Percentiles rank a stretch among this genome's conserved stretches.
Evolutionary conservation across 441 rosid species (phyloP).

Genomic region (Bocquillonia castaneifolia): DNA sequence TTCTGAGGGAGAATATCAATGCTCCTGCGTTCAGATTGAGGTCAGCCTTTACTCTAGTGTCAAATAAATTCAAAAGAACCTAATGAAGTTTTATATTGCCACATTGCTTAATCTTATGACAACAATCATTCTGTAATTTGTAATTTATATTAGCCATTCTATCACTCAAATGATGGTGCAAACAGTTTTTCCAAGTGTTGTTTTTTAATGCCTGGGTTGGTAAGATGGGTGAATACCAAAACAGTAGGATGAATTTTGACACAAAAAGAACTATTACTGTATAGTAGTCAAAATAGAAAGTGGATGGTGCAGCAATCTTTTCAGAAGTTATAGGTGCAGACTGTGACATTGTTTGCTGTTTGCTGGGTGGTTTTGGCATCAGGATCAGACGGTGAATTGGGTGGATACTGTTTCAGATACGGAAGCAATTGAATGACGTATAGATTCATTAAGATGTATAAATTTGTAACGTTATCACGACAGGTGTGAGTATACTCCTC

Average conservation of each 20-base stretch:
- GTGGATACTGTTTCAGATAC: constrained; percentile 5
- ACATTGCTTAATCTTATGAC: neutral
- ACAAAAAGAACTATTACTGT: neutral
- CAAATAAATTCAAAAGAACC: neutral
- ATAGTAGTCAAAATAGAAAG: neutral
- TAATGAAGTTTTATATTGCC: neutral
- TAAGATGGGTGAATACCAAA: neutral
- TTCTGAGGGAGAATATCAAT: neutral
- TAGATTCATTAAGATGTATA: neutral
- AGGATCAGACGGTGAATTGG: constrained; percentile 9
- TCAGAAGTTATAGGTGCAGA: neutral
- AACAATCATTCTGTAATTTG: neutral
- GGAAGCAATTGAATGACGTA: neutral
- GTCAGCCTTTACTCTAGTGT: neutral
- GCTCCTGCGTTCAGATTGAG: neutral
- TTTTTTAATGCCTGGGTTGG: neutral
- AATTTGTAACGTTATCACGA: neutral
- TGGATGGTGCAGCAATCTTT: neutral
- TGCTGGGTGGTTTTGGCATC: constrained; percentile 15
- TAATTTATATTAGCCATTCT: neutral
- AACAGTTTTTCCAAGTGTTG: neutral
- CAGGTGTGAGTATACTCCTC: neutral
- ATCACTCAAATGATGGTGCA: constrained; percentile 4
- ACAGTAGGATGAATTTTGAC: neutral
- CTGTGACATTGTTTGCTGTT: constrained; percentile 3